A percentile compares a stretch with the other conserved stretches of the same genome.
These are phyloP conservation scores for Fusarium secorum DNA, from an alignment of 2,329 filamentous ascomycete genomes.

Conservation along the genomic window DNA sequence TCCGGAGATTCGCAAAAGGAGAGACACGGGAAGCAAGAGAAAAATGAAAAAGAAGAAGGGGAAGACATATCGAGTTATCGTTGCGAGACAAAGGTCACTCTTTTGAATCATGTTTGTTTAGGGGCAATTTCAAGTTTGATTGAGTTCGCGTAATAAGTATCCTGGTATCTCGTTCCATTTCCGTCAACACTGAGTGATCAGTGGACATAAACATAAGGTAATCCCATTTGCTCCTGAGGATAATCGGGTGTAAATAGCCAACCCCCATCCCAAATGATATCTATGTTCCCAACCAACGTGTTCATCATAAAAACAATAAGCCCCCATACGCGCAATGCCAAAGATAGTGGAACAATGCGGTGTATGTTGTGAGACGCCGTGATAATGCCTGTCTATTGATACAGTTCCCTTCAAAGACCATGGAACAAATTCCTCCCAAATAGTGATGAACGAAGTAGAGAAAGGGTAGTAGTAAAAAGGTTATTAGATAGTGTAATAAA, in stretches of 20 bases:
- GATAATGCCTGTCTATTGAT: constrained; percentile 43
- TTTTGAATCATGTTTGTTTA: constrained; percentile 1
- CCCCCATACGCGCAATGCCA: constrained; percentile 10
- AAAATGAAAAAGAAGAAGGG: background rate
- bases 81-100: background rate
- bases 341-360: constrained; percentile 23
- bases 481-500: constrained; percentile 38
- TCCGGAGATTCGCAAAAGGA: background rate
- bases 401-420: constrained; percentile 39
- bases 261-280: constrained; percentile 38
- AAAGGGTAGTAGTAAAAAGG: background rate
- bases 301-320: constrained; percentile 39
- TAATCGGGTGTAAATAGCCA: constrained; percentile 18
- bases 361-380: constrained; percentile 41
- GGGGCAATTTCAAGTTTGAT: constrained; percentile 29
- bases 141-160: constrained; percentile 34
- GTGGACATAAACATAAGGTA: constrained; percentile 34
- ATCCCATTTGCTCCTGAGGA: constrained; percentile 35
- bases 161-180: constrained; percentile 41
- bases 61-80: background rate
- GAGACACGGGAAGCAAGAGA: constrained; percentile 6
- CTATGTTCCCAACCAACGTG: constrained; percentile 43
- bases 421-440: constrained; percentile 38
- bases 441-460: constrained; percentile 27
- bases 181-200: constrained; percentile 43